A percentile compares a stretch with the other conserved stretches of the same genome.
These are phyloP conservation scores for Suillus discolor DNA, from an alignment of 768 basidiomycete genomes.

Conservation along the genomic window DNA sequence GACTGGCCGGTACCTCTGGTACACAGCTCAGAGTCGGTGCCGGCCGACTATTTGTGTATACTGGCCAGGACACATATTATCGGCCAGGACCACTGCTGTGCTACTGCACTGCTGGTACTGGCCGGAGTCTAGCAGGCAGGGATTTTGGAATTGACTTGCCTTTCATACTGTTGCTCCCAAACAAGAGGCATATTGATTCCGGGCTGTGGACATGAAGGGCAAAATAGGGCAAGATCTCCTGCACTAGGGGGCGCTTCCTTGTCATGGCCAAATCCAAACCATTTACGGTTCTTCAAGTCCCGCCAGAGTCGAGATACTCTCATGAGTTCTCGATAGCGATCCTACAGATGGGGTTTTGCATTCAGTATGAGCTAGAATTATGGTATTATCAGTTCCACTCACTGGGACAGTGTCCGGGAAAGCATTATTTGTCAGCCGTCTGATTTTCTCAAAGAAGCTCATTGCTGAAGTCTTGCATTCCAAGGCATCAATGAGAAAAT, in stretches of 20 bases:
- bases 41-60: too few relatives aligned
- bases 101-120: too few relatives aligned
- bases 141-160: neutral
- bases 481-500: constrained; percentile 12
- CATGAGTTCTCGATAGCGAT: constrained; percentile 18
- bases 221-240: constrained; percentile 25
- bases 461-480: constrained; percentile 18
- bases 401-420: neutral
- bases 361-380: too few relatives aligned
- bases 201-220: constrained; percentile 30
- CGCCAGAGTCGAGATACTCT: constrained; percentile 8
- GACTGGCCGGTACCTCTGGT: too few relatives aligned
- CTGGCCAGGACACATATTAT: too few relatives aligned
- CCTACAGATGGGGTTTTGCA: constrained; percentile 2
- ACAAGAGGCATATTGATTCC: constrained; percentile 21
- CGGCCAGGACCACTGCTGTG: too few relatives aligned
- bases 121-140: too few relatives aligned
- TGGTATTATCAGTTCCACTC: too few relatives aligned
- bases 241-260: neutral
- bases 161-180: constrained; percentile 20
- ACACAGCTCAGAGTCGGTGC: too few relatives aligned
- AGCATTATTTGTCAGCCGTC: constrained; percentile 7
- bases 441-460: constrained; percentile 12
- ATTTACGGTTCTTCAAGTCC: constrained; percentile 8
- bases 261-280: constrained; percentile 17